A percentile compares a stretch with the other conserved stretches of the same genome.
Conservation (phyloP, 192 early-diverging fungal species). For the Gryganskiella cystojenkinii region DNA sequence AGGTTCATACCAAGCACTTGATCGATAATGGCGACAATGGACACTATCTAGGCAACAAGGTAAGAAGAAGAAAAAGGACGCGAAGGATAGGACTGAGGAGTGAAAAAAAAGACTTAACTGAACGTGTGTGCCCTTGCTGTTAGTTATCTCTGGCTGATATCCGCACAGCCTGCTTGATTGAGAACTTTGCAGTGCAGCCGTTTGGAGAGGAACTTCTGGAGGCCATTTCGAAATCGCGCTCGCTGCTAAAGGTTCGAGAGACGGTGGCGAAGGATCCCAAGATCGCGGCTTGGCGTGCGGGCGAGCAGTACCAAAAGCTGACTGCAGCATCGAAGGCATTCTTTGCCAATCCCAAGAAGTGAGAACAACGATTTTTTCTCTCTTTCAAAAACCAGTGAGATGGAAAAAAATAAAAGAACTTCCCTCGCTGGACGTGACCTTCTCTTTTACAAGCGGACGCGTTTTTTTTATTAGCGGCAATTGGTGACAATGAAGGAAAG, state of each 20-base stretch:
- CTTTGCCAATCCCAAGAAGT: conserved; percentile 18
- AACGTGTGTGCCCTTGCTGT: neutral
- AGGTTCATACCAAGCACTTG: conserved; percentile 26
- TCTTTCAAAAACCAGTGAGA: too few species aligned
- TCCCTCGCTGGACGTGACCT: too few species aligned
- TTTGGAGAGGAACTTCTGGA: neutral
- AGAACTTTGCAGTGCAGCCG: conserved; percentile 10
- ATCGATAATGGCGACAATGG: conserved; percentile 37
- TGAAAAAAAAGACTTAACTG: neutral
- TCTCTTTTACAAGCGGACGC: too few species aligned
- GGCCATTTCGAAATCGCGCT: conserved; percentile 14
- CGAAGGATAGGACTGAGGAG: neutral
- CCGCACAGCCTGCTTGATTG: conserved; percentile 14
- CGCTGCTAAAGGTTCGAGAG: conserved; percentile 16
- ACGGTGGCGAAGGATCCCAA: conserved; percentile 31
- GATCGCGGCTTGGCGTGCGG: conserved; percentile 27
- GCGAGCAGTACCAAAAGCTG: neutral
- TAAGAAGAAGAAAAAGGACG: neutral
- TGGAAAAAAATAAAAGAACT: too few species aligned
- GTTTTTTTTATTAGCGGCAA: too few species aligned
- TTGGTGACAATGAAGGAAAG: too few species aligned
- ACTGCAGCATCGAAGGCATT: neutral
- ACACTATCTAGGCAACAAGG: neutral
- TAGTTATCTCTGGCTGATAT: conserved; percentile 41
- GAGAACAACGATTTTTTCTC: too few species aligned